These are phyloP conservation scores for Mycena chlorophos DNA, from an alignment of 768 basidiomycete species.

Conservation along the genomic window DNA sequence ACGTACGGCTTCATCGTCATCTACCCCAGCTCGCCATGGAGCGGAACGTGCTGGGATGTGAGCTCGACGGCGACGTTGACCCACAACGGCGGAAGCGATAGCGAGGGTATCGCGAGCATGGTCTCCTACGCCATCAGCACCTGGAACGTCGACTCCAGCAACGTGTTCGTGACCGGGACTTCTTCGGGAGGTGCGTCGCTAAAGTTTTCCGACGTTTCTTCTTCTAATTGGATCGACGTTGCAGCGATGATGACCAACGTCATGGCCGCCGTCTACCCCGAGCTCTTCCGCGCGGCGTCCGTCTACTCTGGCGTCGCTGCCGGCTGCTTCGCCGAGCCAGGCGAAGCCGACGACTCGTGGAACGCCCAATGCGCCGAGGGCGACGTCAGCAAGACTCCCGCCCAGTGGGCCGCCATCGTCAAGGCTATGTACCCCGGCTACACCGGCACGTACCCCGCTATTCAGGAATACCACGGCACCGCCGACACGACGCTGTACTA, in stretches of 20 bases:
- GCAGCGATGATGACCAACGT: slow-evolving; percentile 62
- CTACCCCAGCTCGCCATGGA: slow-evolving; percentile 44
- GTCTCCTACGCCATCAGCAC: slow-evolving; percentile 49
- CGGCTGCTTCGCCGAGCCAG: slow-evolving; percentile 44
- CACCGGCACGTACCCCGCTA: slow-evolving; percentile 49
- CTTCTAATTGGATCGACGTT: background rate
- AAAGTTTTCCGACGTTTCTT: background rate
- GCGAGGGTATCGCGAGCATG: slow-evolving; percentile 48
- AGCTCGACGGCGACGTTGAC: slow-evolving; percentile 50
- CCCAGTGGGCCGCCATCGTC: slow-evolving; percentile 50
- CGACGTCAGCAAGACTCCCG: slow-evolving; percentile 41
- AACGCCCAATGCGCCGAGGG: slow-evolving; percentile 49
- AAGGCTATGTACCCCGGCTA: slow-evolving; percentile 52
- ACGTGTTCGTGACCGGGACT: slow-evolving; percentile 52
- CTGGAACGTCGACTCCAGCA: slow-evolving; percentile 46
- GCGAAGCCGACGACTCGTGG: slow-evolving; percentile 48
- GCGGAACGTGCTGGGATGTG: slow-evolving; percentile 57
- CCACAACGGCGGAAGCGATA: slow-evolving; percentile 57
- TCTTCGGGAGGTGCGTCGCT: slow-evolving; percentile 44
- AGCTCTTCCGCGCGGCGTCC: slow-evolving; percentile 50
- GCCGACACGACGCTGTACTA: slow-evolving; percentile 51
- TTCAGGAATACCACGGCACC: slow-evolving; percentile 59
- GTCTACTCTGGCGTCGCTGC: slow-evolving; percentile 55
- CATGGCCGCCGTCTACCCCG: slow-evolving; percentile 53
- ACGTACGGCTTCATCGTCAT: slow-evolving; percentile 51